Percentiles rank a stretch among this genome's conserved stretches.
These are phyloP conservation scores for Pleurozium schreberi DNA, from an alignment of 225 moss, liverwort and hornwort species.

Conservation along the genomic window DNA sequence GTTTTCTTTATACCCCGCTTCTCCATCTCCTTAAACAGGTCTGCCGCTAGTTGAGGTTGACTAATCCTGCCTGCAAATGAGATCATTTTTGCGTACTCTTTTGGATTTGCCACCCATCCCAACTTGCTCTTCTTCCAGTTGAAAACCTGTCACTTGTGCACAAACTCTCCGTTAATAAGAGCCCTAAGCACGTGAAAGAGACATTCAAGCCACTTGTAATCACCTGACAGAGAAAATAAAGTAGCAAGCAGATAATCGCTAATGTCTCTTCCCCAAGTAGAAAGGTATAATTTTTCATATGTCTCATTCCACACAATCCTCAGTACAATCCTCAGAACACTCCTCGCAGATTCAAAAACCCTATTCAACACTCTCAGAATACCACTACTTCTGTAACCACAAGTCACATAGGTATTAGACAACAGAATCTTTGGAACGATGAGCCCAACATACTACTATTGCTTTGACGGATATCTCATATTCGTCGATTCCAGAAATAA, in stretches of 20 bases:
- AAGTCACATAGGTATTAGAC: neutral
- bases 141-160: too few species aligned
- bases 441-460: neutral
- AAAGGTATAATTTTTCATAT: neutral
- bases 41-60: too few species aligned
- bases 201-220: neutral
- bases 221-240: neutral
- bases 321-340: neutral
- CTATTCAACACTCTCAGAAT: neutral
- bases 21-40: too few species aligned
- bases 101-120: too few species aligned
- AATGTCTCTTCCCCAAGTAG: neutral
- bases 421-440: neutral
- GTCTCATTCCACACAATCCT: neutral
- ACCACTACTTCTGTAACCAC: neutral
- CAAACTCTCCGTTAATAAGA: too few species aligned
- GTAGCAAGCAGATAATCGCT: neutral
- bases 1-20: too few species aligned
- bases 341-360: neutral
- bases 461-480: neutral
- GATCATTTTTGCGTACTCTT: too few species aligned
- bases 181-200: neutral
- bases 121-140: too few species aligned
- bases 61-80: too few species aligned
- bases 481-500: neutral